Conservation (phyloP, 2,329 filamentous ascomycete genomes). For the Xylariaceae sp. region DNA sequence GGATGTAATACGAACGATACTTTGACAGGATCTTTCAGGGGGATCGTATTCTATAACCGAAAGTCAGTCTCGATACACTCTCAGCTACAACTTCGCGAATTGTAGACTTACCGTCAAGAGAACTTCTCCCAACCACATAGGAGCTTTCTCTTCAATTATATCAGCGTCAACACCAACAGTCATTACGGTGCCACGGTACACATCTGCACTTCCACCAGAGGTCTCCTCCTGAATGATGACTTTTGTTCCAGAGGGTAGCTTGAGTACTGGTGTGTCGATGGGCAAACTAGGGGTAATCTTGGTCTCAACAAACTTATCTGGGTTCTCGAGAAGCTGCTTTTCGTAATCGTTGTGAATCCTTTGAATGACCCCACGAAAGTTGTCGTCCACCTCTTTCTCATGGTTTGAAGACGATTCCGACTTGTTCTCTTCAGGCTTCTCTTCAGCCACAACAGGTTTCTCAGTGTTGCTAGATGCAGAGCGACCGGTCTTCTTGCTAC, state of each 20-base stretch:
- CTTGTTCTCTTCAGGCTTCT: conserved; percentile 70
- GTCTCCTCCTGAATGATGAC: conserved; percentile 75
- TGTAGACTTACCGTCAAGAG: conserved; percentile 65
- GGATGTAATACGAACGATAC: conserved; percentile 93
- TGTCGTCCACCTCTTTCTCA: conserved; percentile 77
- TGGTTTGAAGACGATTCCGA: conserved; percentile 68
- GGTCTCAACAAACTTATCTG: conserved; percentile 62
- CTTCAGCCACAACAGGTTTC: conserved; percentile 76
- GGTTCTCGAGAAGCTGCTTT: conserved; percentile 63
- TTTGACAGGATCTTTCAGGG: conserved; percentile 90
- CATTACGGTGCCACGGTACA: conserved; percentile 88
- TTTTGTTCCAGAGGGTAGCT: conserved; percentile 70
- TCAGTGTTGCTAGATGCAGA: conserved; percentile 69
- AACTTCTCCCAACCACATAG: conserved; percentile 91
- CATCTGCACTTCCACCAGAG: conserved; percentile 74
- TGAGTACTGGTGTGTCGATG: conserved; percentile 77
- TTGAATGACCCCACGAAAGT: conserved; percentile 73
- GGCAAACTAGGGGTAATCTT: conserved; percentile 72
- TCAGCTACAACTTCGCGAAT: background rate
- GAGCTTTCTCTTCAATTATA: conserved; percentile 82
- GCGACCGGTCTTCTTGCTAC: conserved; percentile 82
- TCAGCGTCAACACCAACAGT: conserved; percentile 79
- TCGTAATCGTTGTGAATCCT: conserved; percentile 77
- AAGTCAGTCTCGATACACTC: conserved; percentile 4
- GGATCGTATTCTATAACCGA: conserved; percentile 70